These are phyloP conservation scores for Eucalyptus leucophloia DNA, from an alignment of 345 rosid species.

Conservation along the genomic window DNA sequence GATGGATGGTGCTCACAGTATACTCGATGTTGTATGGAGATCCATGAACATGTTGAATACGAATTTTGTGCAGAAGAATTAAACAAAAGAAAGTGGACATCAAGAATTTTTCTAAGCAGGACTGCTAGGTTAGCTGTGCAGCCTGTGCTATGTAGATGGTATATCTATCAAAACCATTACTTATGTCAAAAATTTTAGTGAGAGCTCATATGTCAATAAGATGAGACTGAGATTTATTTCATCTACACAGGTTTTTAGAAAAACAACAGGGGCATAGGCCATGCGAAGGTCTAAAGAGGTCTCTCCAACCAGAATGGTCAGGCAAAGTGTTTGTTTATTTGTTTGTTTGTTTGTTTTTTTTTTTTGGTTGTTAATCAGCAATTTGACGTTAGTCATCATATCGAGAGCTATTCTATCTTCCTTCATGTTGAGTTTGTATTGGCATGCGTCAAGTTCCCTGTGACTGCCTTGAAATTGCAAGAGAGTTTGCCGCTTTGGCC, in stretches of 20 bases:
- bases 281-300: not conserved
- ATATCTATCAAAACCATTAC: not conserved
- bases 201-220: not conserved
- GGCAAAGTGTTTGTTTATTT: not conserved
- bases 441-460: not conserved
- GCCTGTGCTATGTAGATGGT: not conserved
- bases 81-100: not conserved
- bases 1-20: not conserved
- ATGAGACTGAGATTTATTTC: no score
- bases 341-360: no score
- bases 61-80: not conserved
- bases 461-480: not conserved
- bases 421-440: not conserved
- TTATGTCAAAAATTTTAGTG: no score
- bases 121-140: no score
- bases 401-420: not conserved
- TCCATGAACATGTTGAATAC: not conserved
- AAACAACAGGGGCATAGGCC: accelerated
- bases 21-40: not conserved
- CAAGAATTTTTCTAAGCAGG: no score
- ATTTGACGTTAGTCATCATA: not conserved
- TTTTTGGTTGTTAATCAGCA: not conserved
- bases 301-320: not conserved
- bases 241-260: not conserved
- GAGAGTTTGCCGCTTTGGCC: not conserved